These are phyloP conservation scores for Gossypium sturtianum DNA, from an alignment of 345 rosid genomes.

Conservation along the genomic window DNA sequence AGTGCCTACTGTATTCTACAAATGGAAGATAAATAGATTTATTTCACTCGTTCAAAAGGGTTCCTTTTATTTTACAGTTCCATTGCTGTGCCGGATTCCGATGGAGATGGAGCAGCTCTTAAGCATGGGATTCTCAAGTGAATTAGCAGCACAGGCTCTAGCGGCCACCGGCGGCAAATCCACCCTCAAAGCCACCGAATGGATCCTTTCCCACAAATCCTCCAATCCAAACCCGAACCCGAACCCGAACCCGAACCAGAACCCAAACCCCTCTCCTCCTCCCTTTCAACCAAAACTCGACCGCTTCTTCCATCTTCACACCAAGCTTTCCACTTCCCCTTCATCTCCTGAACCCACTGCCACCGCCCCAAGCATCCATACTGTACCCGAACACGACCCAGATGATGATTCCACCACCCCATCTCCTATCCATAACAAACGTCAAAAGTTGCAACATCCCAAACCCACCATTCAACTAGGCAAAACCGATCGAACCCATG, in stretches of 20 bases:
- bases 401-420: conserved; percentile 11
- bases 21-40: neutral
- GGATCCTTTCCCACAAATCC: conserved; percentile 45
- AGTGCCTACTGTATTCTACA: neutral
- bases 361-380: neutral
- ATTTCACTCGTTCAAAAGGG: too few relatives aligned
- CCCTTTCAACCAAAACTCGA: conserved; percentile 48
- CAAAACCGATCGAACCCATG: conserved; percentile 6
- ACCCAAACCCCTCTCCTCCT: neutral
- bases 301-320: conserved; percentile 38
- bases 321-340: conserved; percentile 23
- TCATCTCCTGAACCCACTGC: conserved; percentile 2
- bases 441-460: conserved; percentile 20
- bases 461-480: neutral
- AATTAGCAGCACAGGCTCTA: conserved; percentile 50
- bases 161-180: conserved; percentile 62
- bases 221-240: neutral
- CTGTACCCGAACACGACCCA: neutral
- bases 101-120: conserved; percentile 57
- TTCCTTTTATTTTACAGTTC: too few relatives aligned
- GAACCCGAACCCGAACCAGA: neutral
- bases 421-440: conserved; percentile 22
- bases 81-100: neutral
- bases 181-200: conserved; percentile 54
- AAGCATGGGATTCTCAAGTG: conserved; percentile 54